Evolutionary conservation across 139 green algal species (phyloP), one percentile per base, ranked within the genome.

Genomic region (Zygnema cylindricum): DNA sequence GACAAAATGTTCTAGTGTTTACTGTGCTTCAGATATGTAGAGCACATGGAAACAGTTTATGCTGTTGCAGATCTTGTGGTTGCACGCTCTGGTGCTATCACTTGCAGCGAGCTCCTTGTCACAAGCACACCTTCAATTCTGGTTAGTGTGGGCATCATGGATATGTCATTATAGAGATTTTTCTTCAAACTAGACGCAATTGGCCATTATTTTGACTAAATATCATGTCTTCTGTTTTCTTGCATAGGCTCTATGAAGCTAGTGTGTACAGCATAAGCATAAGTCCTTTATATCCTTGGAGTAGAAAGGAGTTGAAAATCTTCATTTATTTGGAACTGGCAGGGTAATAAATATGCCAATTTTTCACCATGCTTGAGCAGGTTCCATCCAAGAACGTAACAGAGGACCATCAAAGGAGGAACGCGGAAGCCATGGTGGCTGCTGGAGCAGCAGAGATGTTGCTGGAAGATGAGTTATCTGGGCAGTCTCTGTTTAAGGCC

Each of bases 381-480:
- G n/a, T 92, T 2, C 92, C 92, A n/a, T 92, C 92, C n/a, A 89
- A 89, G 1, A 89, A 93, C 85, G 92, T 94, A 0, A 76, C 92
- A 21, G 89, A 93, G 23, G 92, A 94, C 49, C 92, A 94, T 54
- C 92, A 94, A 69, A 91, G 79, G 1, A 39, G 35, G 32, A 93
- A 93, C 75, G 91, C 91, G 38, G 11, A 11, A 23, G 91, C 88
- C 54, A 91, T 93, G 84, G 88, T 30, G 35, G 40, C 69, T 23
- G 69, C 41, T 1, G 91, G 88, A 1, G 91, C 88, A 1, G 90
- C 90, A 11, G 78, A 75, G 54, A 16, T 90, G 42, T 42, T 93
- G 7, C n/a, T 30, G 2, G 87, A 93, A 71, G 36, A n/a, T 43
- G 21, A 55, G 1, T 42, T 89, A 22, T 81, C 77, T 36, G 35